These are phyloP conservation scores for Coemansia sp. DNA, from an alignment of 192 early-diverging fungal genomes.

Conservation along the genomic window DNA sequence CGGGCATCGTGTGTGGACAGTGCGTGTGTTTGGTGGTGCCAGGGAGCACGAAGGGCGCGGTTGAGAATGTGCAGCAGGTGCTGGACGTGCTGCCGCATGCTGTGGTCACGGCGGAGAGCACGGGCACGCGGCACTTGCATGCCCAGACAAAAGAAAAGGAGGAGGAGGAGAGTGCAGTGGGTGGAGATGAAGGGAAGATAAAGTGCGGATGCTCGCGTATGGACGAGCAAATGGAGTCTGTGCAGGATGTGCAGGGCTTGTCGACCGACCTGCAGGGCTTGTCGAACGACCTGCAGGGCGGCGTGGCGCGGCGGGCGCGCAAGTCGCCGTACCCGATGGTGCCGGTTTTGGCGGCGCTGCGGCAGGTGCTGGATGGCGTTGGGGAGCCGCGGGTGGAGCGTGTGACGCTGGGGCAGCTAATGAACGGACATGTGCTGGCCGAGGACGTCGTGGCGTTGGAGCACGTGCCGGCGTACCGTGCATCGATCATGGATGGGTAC, in stretches of 20 bases:
- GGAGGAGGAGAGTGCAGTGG: conserved; percentile 4
- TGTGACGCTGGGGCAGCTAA: conserved; percentile 21
- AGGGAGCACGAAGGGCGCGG: conserved; percentile 82
- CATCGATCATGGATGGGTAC: conserved; percentile 93
- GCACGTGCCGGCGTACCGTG: conserved; percentile 80
- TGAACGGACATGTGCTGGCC: conserved; percentile 65
- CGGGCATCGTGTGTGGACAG: conserved; percentile 59
- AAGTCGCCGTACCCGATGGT: conserved; percentile 84
- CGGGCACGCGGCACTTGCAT: conserved; percentile 10
- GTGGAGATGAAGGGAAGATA: neutral
- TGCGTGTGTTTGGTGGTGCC: conserved; percentile 82
- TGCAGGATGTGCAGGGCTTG: neutral
- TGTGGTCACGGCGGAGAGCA: conserved; percentile 54
- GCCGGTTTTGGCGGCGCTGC: conserved; percentile 64
- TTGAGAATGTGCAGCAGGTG: conserved; percentile 80
- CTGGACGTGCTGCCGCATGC: conserved; percentile 79
- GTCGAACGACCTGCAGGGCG: conserved; percentile 5
- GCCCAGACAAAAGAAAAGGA: neutral
- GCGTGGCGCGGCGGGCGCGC: conserved; percentile 66
- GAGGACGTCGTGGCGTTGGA: conserved; percentile 71
- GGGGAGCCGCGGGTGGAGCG: conserved; percentile 10
- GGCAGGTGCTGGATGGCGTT: conserved; percentile 51
- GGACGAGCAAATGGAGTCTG: conserved; percentile 6
- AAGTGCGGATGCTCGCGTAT: conserved; percentile 26
- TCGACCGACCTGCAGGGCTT: conserved; percentile 6